Percentiles rank a stretch among this genome's conserved stretches.
These are phyloP conservation scores for Chenopodium formosanum DNA, from an alignment of 148 eudicot genomes.

Conservation along the genomic window DNA sequence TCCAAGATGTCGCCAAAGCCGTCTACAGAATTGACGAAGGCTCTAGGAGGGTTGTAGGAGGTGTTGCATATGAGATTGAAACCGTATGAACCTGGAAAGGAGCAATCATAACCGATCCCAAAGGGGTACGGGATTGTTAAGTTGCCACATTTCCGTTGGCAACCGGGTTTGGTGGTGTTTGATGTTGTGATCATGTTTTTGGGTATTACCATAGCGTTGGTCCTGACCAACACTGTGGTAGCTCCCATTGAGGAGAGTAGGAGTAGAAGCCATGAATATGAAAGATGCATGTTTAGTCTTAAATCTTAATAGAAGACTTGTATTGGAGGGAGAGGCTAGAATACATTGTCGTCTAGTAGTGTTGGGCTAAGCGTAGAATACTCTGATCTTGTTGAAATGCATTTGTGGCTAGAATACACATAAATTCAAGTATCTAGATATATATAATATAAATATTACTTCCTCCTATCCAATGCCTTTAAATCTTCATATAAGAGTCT, in stretches of 20 bases:
- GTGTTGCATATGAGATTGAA: constrained; percentile 16
- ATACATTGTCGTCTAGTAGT: too few species aligned
- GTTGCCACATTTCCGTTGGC: constrained; percentile 23
- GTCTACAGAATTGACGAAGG: neutral
- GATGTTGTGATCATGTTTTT: constrained; percentile 25
- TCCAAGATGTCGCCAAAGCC: constrained; percentile 19
- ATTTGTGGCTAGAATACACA: too few species aligned
- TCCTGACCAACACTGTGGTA: neutral
- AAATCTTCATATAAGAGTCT: too few species aligned
- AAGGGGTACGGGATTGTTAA: constrained; percentile 34
- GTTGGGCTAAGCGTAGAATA: too few species aligned
- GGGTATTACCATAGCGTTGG: constrained; percentile 11
- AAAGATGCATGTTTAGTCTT: constrained; percentile 4
- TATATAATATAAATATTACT: too few species aligned
- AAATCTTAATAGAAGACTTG: too few species aligned
- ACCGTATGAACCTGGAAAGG: neutral
- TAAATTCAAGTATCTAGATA: too few species aligned
- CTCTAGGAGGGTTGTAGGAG: constrained; percentile 27
- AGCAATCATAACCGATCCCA: constrained; percentile 26
- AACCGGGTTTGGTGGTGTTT: constrained; percentile 29
- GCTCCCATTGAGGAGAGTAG: neutral
- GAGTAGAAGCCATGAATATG: constrained; percentile 15
- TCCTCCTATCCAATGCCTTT: too few species aligned
- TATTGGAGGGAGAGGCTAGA: too few species aligned
- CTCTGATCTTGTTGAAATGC: too few species aligned